Conservation (phyloP, 768 basidiomycete species). For the Tubosaeta sp. region DNA sequence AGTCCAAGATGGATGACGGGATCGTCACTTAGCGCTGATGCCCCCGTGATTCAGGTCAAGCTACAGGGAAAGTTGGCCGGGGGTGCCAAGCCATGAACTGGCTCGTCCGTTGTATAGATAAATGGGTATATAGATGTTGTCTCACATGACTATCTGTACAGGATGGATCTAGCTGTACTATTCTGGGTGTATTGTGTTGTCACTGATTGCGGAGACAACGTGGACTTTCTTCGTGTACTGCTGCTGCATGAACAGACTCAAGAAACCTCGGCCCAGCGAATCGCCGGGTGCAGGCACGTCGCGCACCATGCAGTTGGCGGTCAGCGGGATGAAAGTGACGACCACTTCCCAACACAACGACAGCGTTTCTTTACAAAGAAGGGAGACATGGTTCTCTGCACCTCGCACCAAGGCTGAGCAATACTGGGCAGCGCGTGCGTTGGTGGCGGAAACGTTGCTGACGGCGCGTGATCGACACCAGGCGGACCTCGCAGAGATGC, state of each 20-base stretch:
- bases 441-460: slow-evolving; percentile 61
- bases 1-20: slow-evolving; percentile 25
- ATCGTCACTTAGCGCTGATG: slow-evolving; percentile 10
- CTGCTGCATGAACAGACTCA: slow-evolving; percentile 21
- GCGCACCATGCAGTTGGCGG: slow-evolving; percentile 30
- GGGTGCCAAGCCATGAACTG: slow-evolving; percentile 14
- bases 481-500: slow-evolving; percentile 42
- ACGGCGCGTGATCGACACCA: slow-evolving; percentile 45
- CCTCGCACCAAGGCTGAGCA: slow-evolving; percentile 40
- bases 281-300: slow-evolving; percentile 7
- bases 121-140: slow-evolving; percentile 11
- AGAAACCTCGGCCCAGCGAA: slow-evolving; percentile 16
- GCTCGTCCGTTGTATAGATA: not conserved
- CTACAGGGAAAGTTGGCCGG: slow-evolving; percentile 41
- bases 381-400: slow-evolving; percentile 10
- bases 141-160: slow-evolving; percentile 13
- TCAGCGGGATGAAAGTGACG: slow-evolving; percentile 7
- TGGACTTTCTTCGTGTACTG: not conserved
- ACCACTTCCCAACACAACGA: not conserved
- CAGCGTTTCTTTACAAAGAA: slow-evolving; percentile 5
- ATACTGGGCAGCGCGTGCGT: slow-evolving; percentile 66
- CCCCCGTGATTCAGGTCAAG: slow-evolving; percentile 33
- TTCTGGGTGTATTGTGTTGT: slow-evolving; percentile 12
- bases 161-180: slow-evolving; percentile 18
- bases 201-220: not conserved